A percentile compares a stretch with the other conserved stretches of the same genome.
phyloP scores from a whole-genome alignment of 345 rosid species.

The Bruguiera gymnorhiza region DNA sequence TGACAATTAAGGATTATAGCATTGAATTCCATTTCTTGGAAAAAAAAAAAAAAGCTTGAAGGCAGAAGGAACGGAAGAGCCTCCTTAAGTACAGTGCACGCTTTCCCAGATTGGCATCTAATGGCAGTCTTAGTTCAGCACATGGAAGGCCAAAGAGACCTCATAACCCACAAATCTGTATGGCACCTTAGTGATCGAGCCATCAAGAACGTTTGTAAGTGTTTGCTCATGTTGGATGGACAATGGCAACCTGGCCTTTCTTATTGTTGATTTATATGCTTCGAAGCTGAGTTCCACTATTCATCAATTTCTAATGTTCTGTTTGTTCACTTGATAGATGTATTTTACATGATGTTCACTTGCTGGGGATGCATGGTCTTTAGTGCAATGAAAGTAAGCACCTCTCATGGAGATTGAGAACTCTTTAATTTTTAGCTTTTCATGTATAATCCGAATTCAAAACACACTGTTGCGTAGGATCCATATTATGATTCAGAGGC shows the following conservation, averaged over 20 bases:
- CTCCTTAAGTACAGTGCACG: conserved; percentile 41
- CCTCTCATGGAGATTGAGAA: background rate
- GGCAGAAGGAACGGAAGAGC: conserved; percentile 31
- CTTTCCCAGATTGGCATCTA: conserved; percentile 66
- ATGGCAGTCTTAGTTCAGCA: conserved; percentile 88
- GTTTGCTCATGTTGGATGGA: no score
- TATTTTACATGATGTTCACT: conserved; percentile 83
- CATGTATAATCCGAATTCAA: background rate
- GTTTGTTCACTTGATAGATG: conserved; percentile 39
- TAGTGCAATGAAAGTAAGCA: conserved; percentile 69
- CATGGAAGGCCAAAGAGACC: conserved; percentile 62
- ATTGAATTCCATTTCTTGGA: no score
- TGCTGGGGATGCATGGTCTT: conserved; percentile 91
- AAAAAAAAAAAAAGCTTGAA: conserved; percentile 13
- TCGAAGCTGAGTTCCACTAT: no score
- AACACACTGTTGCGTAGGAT: conserved; percentile 40
- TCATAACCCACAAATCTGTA: conserved; percentile 60
- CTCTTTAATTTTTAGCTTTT: no score
- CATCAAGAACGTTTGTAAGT: conserved; percentile 78
- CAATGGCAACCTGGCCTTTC: background rate
- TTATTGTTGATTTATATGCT: background rate
- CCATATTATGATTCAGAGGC: conserved; percentile 87
- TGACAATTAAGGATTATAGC: no score
- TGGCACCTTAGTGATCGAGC: conserved; percentile 85
- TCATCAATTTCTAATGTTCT: background rate